Evolutionary conservation across 345 rosid genomes (phyloP).

Genomic region (Trapa bicornis): DNA sequence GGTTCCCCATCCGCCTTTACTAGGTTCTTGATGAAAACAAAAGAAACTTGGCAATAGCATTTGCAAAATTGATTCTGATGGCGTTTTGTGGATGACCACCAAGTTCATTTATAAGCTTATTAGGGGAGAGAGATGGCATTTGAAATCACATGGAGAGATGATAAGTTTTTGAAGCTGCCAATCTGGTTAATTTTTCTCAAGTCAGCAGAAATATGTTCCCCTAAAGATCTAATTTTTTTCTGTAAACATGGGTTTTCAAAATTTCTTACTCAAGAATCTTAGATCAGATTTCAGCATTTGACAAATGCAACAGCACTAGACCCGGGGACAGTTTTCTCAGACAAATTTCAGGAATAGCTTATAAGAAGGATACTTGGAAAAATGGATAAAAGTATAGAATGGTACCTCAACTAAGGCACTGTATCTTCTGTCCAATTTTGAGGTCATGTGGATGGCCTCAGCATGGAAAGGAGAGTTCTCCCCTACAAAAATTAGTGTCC

Average conservation of each 20-base stretch:
- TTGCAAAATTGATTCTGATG: neutral
- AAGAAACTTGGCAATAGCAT: neutral
- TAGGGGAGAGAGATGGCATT: neutral
- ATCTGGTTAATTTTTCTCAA: neutral
- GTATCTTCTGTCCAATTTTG: slow-evolving; percentile 72
- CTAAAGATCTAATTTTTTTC: neutral
- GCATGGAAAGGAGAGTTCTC: slow-evolving; percentile 83
- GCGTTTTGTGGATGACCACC: neutral
- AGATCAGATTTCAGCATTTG: neutral
- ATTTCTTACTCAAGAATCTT: neutral
- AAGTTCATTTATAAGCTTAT: neutral
- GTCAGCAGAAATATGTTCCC: neutral
- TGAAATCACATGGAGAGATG: neutral
- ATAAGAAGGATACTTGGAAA: neutral
- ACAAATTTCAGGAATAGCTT: neutral
- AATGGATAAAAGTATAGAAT: neutral
- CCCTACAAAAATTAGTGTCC: slow-evolving; percentile 80
- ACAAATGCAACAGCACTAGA: neutral
- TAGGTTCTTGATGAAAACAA: neutral
- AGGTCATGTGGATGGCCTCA: slow-evolving; percentile 72
- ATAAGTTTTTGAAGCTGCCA: neutral
- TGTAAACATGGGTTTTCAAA: neutral
- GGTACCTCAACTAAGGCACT: slow-evolving; percentile 93
- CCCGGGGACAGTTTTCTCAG: neutral
- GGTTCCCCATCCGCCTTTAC: too few species aligned